Percentiles rank a stretch among this genome's conserved stretches.
Conservation (phyloP, 2,329 filamentous ascomycete genomes). For the Hypocreales sp. region DNA sequence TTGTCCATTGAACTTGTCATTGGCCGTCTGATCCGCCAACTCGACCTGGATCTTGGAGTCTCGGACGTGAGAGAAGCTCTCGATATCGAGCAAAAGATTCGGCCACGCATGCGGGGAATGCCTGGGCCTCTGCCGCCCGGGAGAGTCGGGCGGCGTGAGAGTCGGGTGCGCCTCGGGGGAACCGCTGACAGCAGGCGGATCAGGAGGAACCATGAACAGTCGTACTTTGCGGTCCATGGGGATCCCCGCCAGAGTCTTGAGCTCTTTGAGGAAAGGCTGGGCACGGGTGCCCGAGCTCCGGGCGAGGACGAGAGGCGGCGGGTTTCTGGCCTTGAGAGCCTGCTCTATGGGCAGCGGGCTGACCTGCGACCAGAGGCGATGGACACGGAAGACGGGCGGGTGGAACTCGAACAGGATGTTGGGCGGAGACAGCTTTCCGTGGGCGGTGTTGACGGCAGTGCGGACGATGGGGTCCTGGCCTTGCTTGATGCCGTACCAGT, state of each 20-base stretch:
- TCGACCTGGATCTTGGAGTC: conserved; percentile 10
- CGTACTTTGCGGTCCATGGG: conserved; percentile 59
- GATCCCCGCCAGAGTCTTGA: conserved; percentile 55
- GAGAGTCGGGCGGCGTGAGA: conserved; percentile 25
- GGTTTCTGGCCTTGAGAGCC: conserved; percentile 42
- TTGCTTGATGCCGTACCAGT: conserved; percentile 66
- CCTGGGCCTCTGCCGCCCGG: conserved; percentile 12
- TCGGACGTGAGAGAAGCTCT: conserved; percentile 32
- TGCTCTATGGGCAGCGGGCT: conserved; percentile 42
- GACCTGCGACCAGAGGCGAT: conserved; percentile 55
- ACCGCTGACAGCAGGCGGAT: conserved; percentile 18
- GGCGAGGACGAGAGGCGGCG: conserved; percentile 48
- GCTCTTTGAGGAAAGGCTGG: conserved; percentile 58
- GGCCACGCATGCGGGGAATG: conserved; percentile 20
- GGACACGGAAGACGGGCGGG: conserved; percentile 71
- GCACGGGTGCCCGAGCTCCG: conserved; percentile 56
- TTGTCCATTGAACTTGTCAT: conserved; percentile 64
- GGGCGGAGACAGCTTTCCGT: conserved; percentile 15
- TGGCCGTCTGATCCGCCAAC: conserved; percentile 48
- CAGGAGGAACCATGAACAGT: conserved; percentile 49
- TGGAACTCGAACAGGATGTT: conserved; percentile 73
- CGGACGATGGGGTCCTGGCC: conserved; percentile 59
- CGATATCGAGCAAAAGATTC: conserved; percentile 28
- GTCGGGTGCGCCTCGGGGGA: conserved; percentile 17
- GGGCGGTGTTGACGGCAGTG: conserved; percentile 60